Base-by-base conservation (phyloP, 2,329 filamentous ascomycete species). In the Fusarium chlamydosporum region DNA sequence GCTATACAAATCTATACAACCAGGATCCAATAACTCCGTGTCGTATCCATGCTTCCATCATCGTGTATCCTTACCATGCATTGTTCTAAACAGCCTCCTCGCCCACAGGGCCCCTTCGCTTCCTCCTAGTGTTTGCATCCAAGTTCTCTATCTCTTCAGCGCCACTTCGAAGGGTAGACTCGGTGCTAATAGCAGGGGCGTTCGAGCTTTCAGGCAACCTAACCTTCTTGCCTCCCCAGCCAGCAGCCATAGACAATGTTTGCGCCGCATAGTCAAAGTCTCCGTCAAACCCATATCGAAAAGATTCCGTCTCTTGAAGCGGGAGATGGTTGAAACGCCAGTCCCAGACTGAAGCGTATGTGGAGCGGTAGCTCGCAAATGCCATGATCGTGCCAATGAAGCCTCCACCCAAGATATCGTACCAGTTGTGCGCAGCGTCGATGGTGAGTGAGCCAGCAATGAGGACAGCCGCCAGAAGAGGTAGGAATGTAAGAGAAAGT, bases 271-370 rank as follows among this genome's bases (percentile, higher is more conserved):
- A 61, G 26, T 72, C 65, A 4, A 61, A 15, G 20, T 69, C 72
- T 1, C 61, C 65, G 7, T 70, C 68, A 3, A 58, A 56, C 4
- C 56, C 70, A 23, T 74, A 75, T 15, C 41, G 55, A 4, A 83
- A 83, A 2, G 78, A 72, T 27, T 74, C 72, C 5, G 65, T 72
- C 29, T 79, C 76, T 64, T 78, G 78, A 51, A 93, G 82, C 2
- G 90, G 89, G 27, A 93, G 87, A 73, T 93, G 91, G 59, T 88
- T 88, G 68, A 79, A 89, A 12, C 89, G 81, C 83, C 88, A 92
- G 76, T 93, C 89, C 86, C 89, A 92, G 29, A 92, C 80, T 3
- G 85, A 84, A 0, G 89, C 89, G 69, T 91, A 93, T 2, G 87
- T 85, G 81, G 89, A 88, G 26, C 91, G 82, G 76, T 91, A 93